Evolutionary conservation across 2,329 filamentous ascomycete species (phyloP).

Genomic region (Xylariomycetidae sp.): DNA sequence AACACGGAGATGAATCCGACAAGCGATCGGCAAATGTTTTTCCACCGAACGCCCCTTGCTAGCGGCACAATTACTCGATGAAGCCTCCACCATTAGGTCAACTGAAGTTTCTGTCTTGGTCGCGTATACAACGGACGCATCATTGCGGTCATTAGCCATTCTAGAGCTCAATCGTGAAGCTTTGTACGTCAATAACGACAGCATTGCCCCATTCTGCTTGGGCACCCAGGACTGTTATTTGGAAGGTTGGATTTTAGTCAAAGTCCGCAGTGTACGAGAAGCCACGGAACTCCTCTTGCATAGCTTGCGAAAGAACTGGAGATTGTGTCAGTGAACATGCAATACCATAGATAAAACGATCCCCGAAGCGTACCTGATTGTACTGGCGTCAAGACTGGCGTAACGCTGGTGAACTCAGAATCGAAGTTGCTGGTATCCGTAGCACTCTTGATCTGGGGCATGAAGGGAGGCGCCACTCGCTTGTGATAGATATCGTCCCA

Average conservation of each 20-base stretch:
- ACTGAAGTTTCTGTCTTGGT: too few species aligned
- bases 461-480: constrained; percentile 79
- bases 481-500: constrained; percentile 99
- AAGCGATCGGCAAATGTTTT: too few species aligned
- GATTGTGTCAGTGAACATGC: constrained; percentile 17
- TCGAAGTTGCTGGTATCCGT: constrained; percentile 99
- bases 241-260: constrained; percentile 42
- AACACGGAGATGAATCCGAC: too few species aligned
- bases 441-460: constrained; percentile 81
- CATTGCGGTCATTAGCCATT: too few species aligned
- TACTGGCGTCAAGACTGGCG: constrained; percentile 91
- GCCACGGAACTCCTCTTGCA: constrained; percentile 99
- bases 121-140: too few species aligned
- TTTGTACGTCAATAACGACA: too few species aligned
- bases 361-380: constrained; percentile 82
- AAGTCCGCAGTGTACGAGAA: constrained; percentile 97
- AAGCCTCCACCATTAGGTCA: too few species aligned
- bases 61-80: too few species aligned
- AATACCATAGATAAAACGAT: neutral
- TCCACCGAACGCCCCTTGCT: too few species aligned
- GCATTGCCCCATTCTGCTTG: too few species aligned
- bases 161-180: too few species aligned
- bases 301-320: constrained; percentile 87
- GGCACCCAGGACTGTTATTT: too few species aligned
- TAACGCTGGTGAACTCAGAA: constrained; percentile 96